Conservation (phyloP, 331 rosid species). For the Quercus lobata region DNA sequence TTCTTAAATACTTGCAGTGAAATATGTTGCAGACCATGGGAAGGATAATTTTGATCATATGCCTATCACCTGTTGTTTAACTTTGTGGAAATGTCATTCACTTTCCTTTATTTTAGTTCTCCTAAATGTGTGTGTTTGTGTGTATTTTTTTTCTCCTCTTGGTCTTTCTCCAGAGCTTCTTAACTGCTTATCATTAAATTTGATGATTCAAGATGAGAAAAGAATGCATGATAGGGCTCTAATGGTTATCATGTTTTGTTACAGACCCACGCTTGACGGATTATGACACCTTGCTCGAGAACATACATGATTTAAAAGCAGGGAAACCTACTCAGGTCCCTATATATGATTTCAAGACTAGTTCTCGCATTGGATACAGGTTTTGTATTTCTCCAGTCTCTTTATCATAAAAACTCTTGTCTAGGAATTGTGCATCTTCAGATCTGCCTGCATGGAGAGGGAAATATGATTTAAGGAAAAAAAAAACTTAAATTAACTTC, state of each 20-base stretch:
- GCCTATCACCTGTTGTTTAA: slow-evolving; percentile 1
- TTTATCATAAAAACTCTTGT: slow-evolving; percentile 8
- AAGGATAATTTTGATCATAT: neutral
- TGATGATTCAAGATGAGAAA: slow-evolving; percentile 15
- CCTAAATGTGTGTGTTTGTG: neutral
- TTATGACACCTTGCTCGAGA: slow-evolving; percentile 85
- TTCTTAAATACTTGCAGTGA: neutral
- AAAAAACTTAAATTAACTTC: neutral
- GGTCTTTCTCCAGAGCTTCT: neutral
- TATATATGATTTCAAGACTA: slow-evolving; percentile 92
- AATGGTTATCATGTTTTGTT: slow-evolving; percentile 32
- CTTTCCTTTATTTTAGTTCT: slow-evolving; percentile 9
- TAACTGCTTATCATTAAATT: slow-evolving; percentile 2
- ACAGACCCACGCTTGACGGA: slow-evolving; percentile 98
- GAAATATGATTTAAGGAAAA: neutral
- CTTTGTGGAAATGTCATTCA: neutral
- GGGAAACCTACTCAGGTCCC: slow-evolving; percentile 92
- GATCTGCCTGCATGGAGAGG: slow-evolving; percentile 18
- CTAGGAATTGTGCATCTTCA: slow-evolving; percentile 1
- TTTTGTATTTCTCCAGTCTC: slow-evolving; percentile 30
- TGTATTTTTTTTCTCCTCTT: neutral
- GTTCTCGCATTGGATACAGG: slow-evolving; percentile 91
- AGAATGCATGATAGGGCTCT: slow-evolving; percentile 26
- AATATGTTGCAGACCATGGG: neutral
- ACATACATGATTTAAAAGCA: slow-evolving; percentile 77